A percentile compares a stretch with the other conserved stretches of the same genome.
phyloP scores from a whole-genome alignment of 1,139 yeast species.

The Zygosaccharomyces sapae region DNA sequence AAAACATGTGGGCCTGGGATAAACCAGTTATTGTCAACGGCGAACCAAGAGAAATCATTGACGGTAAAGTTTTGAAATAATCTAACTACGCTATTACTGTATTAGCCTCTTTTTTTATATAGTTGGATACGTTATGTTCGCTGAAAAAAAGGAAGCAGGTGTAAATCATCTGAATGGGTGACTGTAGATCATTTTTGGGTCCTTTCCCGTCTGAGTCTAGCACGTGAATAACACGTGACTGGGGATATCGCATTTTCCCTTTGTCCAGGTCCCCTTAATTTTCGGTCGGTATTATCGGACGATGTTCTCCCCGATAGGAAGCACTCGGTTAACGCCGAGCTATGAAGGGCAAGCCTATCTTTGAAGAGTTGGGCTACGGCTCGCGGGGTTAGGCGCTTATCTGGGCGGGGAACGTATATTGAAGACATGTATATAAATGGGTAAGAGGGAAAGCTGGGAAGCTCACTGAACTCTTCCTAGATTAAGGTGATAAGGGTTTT shows the following conservation, averaged over 20 bases:
- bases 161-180: background rate
- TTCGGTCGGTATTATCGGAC: too few species aligned
- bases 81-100: background rate
- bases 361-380: background rate
- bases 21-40: constrained; percentile 63
- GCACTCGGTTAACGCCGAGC: too few species aligned
- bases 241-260: too few species aligned
- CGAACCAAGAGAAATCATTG: constrained; percentile 62
- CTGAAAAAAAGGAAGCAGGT: too few species aligned
- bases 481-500: background rate
- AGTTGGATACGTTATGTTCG: too few species aligned
- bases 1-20: constrained; percentile 81
- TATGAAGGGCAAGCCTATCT: background rate
- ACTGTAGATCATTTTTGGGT: background rate
- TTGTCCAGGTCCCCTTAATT: too few species aligned
- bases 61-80: constrained; percentile 80
- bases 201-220: too few species aligned
- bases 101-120: background rate
- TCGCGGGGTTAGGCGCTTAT: constrained; percentile 2
- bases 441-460: background rate
- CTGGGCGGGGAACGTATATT: background rate
- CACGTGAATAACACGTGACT: too few species aligned
- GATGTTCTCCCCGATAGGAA: too few species aligned
- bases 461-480: background rate
- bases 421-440: too few species aligned